A percentile compares a stretch with the other conserved stretches of the same genome.
Evolutionary conservation across 2,329 filamentous ascomycete genomes (phyloP).

Genomic region (Botryotinia calthae): DNA sequence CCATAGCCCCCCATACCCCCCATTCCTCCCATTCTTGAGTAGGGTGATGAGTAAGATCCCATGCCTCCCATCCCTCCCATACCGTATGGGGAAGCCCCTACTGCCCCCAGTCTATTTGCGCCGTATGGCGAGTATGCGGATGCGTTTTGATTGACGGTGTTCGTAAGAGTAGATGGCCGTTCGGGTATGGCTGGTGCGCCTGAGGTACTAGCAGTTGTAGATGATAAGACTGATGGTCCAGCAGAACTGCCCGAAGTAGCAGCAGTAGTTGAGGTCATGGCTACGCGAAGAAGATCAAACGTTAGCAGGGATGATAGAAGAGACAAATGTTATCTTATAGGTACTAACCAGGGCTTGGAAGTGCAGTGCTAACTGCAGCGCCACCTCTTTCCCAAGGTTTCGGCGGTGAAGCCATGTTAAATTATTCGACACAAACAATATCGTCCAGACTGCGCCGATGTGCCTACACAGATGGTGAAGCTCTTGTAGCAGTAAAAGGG

Average conservation of each 20-base stretch:
- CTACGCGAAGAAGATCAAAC: conserved; percentile 28
- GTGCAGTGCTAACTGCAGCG: conserved; percentile 30
- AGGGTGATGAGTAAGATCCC: conserved; percentile 38
- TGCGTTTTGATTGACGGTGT: conserved; percentile 83
- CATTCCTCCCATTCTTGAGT: conserved; percentile 26
- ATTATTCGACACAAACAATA: conserved; percentile 18
- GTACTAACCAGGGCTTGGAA: conserved; percentile 36
- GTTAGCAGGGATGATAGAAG: conserved; percentile 22
- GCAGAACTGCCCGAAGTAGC: conserved; percentile 39
- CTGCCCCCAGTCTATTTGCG: conserved; percentile 56
- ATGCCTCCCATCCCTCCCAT: conserved; percentile 44
- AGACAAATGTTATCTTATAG: conserved; percentile 8
- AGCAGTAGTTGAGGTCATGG: conserved; percentile 37
- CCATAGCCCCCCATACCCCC: conserved; percentile 39
- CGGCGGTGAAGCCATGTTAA: conserved; percentile 73
- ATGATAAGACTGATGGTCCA: conserved; percentile 45
- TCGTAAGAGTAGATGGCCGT: conserved; percentile 72
- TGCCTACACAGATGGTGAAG: not conserved
- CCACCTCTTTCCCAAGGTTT: conserved; percentile 91
- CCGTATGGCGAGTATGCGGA: conserved; percentile 72
- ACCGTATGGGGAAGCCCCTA: conserved; percentile 40
- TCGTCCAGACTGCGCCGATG: not conserved
- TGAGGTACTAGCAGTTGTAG: conserved; percentile 42
- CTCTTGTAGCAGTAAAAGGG: not conserved
- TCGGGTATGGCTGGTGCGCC: conserved; percentile 69